Evolutionary conservation across 768 basidiomycete genomes (phyloP).

Genomic region (Lepiota brunneoincarnata): DNA sequence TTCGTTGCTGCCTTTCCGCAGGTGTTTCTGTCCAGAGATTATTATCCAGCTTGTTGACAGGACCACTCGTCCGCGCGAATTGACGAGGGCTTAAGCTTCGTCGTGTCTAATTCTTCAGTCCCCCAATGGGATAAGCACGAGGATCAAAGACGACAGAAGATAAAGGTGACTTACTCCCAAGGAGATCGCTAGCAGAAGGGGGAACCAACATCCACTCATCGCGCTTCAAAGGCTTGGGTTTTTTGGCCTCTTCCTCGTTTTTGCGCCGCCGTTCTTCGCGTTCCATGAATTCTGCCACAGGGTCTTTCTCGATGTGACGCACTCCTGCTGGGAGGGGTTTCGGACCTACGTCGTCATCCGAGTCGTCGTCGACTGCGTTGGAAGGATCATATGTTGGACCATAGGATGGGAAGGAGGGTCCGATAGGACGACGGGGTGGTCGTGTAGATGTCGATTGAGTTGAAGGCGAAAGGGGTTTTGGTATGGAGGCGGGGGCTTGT

Average conservation of each 20-base stretch:
- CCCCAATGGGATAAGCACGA: not conserved
- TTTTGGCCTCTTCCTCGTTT: slow-evolving; percentile 57
- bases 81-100: slow-evolving; percentile 78
- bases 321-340: slow-evolving; percentile 59
- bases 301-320: slow-evolving; percentile 46
- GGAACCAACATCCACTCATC: slow-evolving; percentile 99
- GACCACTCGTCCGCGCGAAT: slow-evolving; percentile 55
- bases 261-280: slow-evolving; percentile 76
- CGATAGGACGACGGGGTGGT: slow-evolving; percentile 37
- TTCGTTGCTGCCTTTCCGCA: slow-evolving; percentile 82
- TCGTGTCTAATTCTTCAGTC: slow-evolving; percentile 75
- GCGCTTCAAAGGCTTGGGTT: slow-evolving; percentile 76
- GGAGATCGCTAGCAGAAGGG: slow-evolving; percentile 75
- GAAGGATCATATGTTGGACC: slow-evolving; percentile 31
- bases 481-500: not conserved
- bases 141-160: not conserved
- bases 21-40: slow-evolving; percentile 98
- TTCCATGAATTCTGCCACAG: slow-evolving; percentile 81
- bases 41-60: slow-evolving; percentile 47
- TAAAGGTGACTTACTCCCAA: slow-evolving; percentile 57
- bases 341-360: slow-evolving; percentile 82
- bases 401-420: slow-evolving; percentile 50
- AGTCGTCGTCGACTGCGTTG: slow-evolving; percentile 48
- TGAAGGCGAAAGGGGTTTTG: not conserved
- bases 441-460: not conserved